Evolutionary conservation across 306 rosid genomes (phyloP).

Genomic region (Acacia melanoxylon): DNA sequence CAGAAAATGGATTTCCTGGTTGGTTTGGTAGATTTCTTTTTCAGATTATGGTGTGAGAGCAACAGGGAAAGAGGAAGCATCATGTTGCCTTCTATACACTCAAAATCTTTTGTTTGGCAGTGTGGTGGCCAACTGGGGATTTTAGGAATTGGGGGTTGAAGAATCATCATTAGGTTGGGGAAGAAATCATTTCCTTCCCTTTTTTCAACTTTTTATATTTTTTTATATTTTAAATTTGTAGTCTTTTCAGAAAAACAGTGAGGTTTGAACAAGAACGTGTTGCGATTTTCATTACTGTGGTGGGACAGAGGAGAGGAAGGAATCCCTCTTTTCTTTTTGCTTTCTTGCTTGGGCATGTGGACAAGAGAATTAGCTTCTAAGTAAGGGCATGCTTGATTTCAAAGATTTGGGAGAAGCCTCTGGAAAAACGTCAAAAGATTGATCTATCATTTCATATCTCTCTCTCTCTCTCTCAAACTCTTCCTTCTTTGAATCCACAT

Average conservation of each 20-base stretch:
- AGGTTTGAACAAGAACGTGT: not conserved
- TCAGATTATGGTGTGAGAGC: slow-evolving; percentile 3
- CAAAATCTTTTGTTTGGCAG: slow-evolving; percentile 27
- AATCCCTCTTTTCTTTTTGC: slow-evolving; percentile 4
- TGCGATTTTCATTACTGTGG: not conserved
- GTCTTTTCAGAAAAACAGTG: not conserved
- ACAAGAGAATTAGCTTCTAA: not conserved
- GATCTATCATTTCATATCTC: not conserved
- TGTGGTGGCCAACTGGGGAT: slow-evolving; percentile 15
- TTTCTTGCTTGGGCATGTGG: not conserved
- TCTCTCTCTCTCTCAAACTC: not conserved
- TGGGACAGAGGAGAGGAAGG: slow-evolving; percentile 16
- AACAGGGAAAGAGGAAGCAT: slow-evolving; percentile 26
- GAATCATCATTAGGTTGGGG: slow-evolving; percentile 21
- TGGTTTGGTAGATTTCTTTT: slow-evolving; percentile 34
- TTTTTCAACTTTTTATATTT: not conserved
- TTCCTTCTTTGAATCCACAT: no score
- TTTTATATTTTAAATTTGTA: not conserved
- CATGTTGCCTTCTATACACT: slow-evolving; percentile 41
- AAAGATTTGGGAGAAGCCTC: not conserved
- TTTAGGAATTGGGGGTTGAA: slow-evolving; percentile 19
- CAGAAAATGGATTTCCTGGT: slow-evolving; percentile 15
- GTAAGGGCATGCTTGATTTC: not conserved
- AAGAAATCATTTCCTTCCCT: slow-evolving; percentile 11
- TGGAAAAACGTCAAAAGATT: not conserved